These are phyloP conservation scores for Daldinia concentrica DNA, from an alignment of 495 filamentous ascomycete species.

Conservation along the genomic window DNA sequence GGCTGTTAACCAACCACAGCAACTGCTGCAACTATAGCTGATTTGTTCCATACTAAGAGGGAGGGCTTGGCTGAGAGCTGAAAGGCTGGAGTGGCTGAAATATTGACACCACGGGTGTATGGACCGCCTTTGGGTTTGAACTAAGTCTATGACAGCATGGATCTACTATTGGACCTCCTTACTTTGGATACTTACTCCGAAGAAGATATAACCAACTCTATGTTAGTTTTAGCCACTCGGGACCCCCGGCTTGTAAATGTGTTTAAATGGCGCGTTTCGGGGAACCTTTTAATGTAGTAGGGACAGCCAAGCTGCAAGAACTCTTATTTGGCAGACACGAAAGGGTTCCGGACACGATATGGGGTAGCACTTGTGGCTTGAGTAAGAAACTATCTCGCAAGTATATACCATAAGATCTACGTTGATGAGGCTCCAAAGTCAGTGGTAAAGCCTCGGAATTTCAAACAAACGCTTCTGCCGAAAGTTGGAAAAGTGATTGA, in stretches of 20 bases:
- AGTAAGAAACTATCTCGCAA: not conserved
- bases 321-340: not conserved
- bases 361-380: not conserved
- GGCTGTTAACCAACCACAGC: not conserved
- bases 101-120: not conserved
- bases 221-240: not conserved
- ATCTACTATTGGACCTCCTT: not conserved
- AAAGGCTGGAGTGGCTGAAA: not conserved
- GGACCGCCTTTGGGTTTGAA: not conserved
- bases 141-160: not conserved
- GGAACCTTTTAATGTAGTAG: not conserved
- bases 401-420: not conserved
- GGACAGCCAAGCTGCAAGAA: not conserved
- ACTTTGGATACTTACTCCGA: not conserved
- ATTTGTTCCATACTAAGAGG: not conserved
- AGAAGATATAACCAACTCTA: not conserved
- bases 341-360: not conserved
- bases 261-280: not conserved
- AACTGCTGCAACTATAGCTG: not conserved
- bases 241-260: not conserved
- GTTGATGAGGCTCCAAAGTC: not conserved
- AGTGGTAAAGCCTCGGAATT: not conserved
- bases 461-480: not conserved
- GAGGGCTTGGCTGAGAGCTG: not conserved
- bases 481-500: not conserved